Conservation (phyloP, 768 basidiomycete genomes). For the Tylopilus subfusipes region DNA sequence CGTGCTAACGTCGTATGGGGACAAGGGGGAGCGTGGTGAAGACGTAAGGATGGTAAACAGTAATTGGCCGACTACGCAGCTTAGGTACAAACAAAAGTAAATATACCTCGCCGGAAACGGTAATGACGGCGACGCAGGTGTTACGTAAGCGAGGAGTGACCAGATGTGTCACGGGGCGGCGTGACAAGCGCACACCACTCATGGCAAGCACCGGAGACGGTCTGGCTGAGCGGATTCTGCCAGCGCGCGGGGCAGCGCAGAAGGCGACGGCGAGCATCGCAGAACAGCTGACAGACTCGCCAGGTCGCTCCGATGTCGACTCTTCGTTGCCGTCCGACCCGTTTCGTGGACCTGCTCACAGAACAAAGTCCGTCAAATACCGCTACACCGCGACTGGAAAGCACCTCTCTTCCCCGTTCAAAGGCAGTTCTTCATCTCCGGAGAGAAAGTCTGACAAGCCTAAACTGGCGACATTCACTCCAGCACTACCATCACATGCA, state of each 20-base stretch:
- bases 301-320: slow-evolving; percentile 25
- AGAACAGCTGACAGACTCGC: slow-evolving; percentile 30
- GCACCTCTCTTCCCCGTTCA: slow-evolving; percentile 33
- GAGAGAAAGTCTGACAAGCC: slow-evolving; percentile 16
- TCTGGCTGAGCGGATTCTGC: slow-evolving; percentile 15
- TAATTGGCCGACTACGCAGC: too few relatives aligned
- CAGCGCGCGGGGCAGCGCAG: slow-evolving; percentile 34
- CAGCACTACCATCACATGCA: slow-evolving; percentile 11
- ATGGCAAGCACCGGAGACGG: slow-evolving; percentile 16
- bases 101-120: too few relatives aligned
- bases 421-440: slow-evolving; percentile 31
- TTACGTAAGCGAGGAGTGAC: slow-evolving; percentile 19
- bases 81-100: too few relatives aligned
- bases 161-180: slow-evolving; percentile 3
- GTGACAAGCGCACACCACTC: slow-evolving; percentile 14
- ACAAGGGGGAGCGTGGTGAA: slow-evolving; percentile 11
- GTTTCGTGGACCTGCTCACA: slow-evolving; percentile 25
- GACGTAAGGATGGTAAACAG: too few relatives aligned
- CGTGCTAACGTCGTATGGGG: slow-evolving; percentile 16
- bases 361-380: slow-evolving; percentile 29
- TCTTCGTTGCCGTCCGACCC: slow-evolving; percentile 15
- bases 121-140: background rate
- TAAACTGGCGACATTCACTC: slow-evolving; percentile 5
- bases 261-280: slow-evolving; percentile 33
- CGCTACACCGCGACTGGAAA: slow-evolving; percentile 33